Percentiles rank a stretch among this genome's conserved stretches.
phyloP scores from a whole-genome alignment of 2,329 filamentous ascomycete genomes.

The Mycogone perniciosa region DNA sequence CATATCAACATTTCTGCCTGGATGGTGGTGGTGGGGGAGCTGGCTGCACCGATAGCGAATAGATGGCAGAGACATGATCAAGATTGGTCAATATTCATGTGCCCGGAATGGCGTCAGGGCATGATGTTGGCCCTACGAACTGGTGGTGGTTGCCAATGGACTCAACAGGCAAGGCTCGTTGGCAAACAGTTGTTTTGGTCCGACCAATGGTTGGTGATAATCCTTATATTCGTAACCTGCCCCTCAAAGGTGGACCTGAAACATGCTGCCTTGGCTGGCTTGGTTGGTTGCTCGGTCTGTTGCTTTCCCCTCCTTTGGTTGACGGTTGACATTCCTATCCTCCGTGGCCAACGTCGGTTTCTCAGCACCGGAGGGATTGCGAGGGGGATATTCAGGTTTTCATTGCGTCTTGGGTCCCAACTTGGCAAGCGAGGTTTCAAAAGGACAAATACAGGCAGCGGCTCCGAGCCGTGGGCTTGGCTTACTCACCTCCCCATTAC shows the following conservation, averaged over 20 bases:
- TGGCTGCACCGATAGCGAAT: neutral
- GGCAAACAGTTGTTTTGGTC: neutral
- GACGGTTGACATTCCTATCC: too few relatives aligned
- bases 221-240: conserved; percentile 3
- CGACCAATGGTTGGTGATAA: conserved; percentile 2
- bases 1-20: neutral
- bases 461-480: too few relatives aligned
- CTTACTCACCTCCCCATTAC: too few relatives aligned
- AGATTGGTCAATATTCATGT: conserved; percentile 7
- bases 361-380: neutral
- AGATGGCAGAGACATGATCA: neutral
- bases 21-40: neutral
- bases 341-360: neutral
- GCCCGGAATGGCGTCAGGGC: neutral
- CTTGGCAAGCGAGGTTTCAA: too few relatives aligned
- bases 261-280: conserved; percentile 7
- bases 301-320: neutral
- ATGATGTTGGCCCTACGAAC: neutral
- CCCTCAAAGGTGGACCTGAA: conserved; percentile 12
- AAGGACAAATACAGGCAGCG: too few relatives aligned
- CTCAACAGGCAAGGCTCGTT: neutral
- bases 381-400: too few relatives aligned
- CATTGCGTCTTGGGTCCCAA: too few relatives aligned
- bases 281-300: neutral
- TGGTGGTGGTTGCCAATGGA: neutral